Conservation (phyloP, 345 rosid species). For the Durio zibethinus region DNA sequence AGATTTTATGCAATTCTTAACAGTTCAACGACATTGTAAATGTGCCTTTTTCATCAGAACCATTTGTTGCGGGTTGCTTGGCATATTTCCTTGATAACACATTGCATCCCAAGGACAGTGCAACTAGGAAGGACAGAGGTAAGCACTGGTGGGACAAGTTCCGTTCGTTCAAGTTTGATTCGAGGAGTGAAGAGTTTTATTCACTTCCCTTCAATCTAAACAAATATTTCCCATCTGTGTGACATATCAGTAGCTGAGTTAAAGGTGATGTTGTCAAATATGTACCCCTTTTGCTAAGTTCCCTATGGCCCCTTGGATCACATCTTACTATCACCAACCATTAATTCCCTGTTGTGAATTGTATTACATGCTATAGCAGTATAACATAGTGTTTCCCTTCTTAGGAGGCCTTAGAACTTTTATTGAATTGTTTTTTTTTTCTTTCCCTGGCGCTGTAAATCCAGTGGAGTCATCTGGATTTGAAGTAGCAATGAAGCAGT, state of each 20-base stretch:
- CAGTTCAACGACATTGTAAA: constrained; percentile 95
- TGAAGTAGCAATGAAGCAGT: constrained; percentile 23
- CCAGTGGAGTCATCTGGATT: constrained; percentile 23
- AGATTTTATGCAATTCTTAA: constrained; percentile 9
- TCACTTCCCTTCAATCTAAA: constrained; percentile 86
- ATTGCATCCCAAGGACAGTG: constrained; percentile 46
- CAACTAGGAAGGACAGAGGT: constrained; percentile 80
- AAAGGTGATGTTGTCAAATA: neutral
- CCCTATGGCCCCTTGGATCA: neutral
- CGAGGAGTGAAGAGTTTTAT: constrained; percentile 81
- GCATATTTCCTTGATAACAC: constrained; percentile 88
- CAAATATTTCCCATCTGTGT: constrained; percentile 87
- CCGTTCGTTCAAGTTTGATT: constrained; percentile 59
- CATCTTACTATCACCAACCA: constrained; percentile 6
- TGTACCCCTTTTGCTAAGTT: neutral
- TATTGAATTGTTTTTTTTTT: constrained; percentile 21
- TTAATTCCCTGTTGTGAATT: constrained; percentile 16
- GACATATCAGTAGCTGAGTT: too few species aligned
- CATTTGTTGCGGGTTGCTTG: constrained; percentile 78
- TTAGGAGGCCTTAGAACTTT: constrained; percentile 19
- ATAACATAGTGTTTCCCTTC: constrained; percentile 22
- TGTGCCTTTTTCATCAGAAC: constrained; percentile 84
- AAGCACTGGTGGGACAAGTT: constrained; percentile 94
- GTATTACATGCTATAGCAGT: constrained; percentile 19
- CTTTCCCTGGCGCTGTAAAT: constrained; percentile 24